Percentiles rank a stretch among this genome's conserved stretches.
Conservation (phyloP, 164 flowering plant genomes). For the Aristolochia contorta region DNA sequence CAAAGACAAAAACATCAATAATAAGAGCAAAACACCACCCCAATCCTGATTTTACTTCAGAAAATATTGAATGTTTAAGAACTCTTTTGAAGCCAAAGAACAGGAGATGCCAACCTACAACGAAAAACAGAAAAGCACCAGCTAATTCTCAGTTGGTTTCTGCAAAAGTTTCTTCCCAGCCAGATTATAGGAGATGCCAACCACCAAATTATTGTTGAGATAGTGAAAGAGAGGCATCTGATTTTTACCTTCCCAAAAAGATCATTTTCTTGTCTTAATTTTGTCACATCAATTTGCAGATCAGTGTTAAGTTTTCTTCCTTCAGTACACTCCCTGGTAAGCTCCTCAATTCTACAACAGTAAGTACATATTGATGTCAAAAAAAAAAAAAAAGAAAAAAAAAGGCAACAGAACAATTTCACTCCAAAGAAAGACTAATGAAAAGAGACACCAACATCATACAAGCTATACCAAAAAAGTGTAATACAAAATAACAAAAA, state of each 20-base stretch:
- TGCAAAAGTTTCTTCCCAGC: too few relatives aligned
- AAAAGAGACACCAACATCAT: too few relatives aligned
- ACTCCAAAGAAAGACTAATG: background rate
- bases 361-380: background rate
- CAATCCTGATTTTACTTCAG: too few relatives aligned
- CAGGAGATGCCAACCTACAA: background rate
- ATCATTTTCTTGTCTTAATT: conserved; percentile 36
- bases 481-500: too few relatives aligned
- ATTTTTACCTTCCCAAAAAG: conserved; percentile 43
- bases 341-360: conserved; percentile 56
- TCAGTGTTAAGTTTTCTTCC: conserved; percentile 26
- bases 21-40: too few relatives aligned
- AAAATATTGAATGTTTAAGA: too few relatives aligned
- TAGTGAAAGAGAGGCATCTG: background rate
- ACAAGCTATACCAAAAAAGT: too few relatives aligned
- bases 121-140: too few relatives aligned
- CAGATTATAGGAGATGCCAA: background rate
- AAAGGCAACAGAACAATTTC: background rate
- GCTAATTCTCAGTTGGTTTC: too few relatives aligned
- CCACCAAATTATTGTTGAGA: background rate
- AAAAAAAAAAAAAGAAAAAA: too few relatives aligned
- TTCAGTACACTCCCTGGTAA: conserved; percentile 31
- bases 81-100: background rate
- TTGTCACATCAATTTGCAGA: conserved; percentile 34
- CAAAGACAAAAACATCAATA: too few relatives aligned